A percentile compares a stretch with the other conserved stretches of the same genome.
Evolutionary conservation across 1,284 basidiomycete species (phyloP).

Genomic region (Trametes pubescens): DNA sequence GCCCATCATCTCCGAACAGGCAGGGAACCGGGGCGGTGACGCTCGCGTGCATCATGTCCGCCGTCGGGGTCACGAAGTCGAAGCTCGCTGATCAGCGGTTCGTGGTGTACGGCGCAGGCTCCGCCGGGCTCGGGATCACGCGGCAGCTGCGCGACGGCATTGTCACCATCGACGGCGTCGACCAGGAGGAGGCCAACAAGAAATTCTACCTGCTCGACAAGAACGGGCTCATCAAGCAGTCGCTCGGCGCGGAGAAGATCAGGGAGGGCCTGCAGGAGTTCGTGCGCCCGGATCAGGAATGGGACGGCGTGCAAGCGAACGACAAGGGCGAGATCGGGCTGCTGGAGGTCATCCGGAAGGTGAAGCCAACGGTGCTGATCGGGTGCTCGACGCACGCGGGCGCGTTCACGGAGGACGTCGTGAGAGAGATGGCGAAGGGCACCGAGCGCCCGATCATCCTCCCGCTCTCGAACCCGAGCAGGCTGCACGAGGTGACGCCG

Average conservation of each 20-base stretch:
- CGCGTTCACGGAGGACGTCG: constrained; percentile 83
- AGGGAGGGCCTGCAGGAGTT: constrained; percentile 65
- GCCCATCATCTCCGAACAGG: constrained; percentile 46
- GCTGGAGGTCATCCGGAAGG: constrained; percentile 73
- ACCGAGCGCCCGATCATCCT: constrained; percentile 82
- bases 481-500: constrained; percentile 79
- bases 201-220: constrained; percentile 75
- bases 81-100: constrained; percentile 79
- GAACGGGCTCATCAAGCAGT: constrained; percentile 63
- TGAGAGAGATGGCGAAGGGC: constrained; percentile 73
- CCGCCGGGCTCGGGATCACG: constrained; percentile 84
- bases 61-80: constrained; percentile 76
- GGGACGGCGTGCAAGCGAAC: constrained; percentile 46
- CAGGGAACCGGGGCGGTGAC: constrained; percentile 90
- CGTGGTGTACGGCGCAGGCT: constrained; percentile 83
- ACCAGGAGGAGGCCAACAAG: constrained; percentile 64
- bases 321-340: constrained; percentile 57
- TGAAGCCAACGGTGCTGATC: constrained; percentile 78
- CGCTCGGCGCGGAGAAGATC: constrained; percentile 56
- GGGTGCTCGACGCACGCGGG: constrained; percentile 84
- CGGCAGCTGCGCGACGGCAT: constrained; percentile 81
- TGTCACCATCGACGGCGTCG: constrained; percentile 64
- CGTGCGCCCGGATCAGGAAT: constrained; percentile 62
- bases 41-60: constrained; percentile 79
- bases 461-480: constrained; percentile 84